Conservation (phyloP, 768 basidiomycete species). For the Strobilomyces echinocephalus region DNA sequence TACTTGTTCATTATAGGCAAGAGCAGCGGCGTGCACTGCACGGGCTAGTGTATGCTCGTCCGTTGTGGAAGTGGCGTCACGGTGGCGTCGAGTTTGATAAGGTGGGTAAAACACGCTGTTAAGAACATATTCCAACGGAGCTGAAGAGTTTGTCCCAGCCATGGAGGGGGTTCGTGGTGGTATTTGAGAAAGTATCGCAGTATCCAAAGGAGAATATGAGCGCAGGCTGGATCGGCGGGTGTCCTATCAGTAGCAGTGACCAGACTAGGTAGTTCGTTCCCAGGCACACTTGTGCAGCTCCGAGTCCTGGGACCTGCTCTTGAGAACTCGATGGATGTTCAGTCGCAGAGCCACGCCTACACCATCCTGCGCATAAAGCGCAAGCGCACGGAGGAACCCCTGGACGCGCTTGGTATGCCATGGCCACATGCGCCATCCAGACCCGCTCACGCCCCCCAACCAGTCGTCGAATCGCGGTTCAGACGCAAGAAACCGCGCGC, state of each 20-base stretch:
- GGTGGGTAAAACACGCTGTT: neutral
- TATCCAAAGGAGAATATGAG: no score
- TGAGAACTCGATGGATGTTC: constrained; percentile 18
- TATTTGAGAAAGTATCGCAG: no score
- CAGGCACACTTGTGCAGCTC: neutral
- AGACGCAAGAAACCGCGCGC: constrained; percentile 59
- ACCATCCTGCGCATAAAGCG: constrained; percentile 80
- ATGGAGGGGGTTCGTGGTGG: no score
- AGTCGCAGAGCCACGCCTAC: constrained; percentile 38
- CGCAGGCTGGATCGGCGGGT: no score
- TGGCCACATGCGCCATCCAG: constrained; percentile 8
- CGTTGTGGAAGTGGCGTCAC: neutral
- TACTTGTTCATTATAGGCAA: neutral
- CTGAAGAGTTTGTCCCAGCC: no score
- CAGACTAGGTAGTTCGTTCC: neutral
- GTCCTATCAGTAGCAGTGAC: no score
- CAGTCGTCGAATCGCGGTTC: constrained; percentile 60
- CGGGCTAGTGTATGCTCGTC: neutral
- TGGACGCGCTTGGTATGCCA: constrained; percentile 70
- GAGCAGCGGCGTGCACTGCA: neutral
- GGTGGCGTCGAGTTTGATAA: neutral
- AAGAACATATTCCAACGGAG: neutral
- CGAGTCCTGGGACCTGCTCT: no score
- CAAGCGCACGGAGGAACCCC: constrained; percentile 75
- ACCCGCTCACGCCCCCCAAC: constrained; percentile 9